A percentile compares a stretch with the other conserved stretches of the same genome.
Conservation (phyloP, 2,329 filamentous ascomycete genomes). For the Phialophora verrucosa region DNA sequence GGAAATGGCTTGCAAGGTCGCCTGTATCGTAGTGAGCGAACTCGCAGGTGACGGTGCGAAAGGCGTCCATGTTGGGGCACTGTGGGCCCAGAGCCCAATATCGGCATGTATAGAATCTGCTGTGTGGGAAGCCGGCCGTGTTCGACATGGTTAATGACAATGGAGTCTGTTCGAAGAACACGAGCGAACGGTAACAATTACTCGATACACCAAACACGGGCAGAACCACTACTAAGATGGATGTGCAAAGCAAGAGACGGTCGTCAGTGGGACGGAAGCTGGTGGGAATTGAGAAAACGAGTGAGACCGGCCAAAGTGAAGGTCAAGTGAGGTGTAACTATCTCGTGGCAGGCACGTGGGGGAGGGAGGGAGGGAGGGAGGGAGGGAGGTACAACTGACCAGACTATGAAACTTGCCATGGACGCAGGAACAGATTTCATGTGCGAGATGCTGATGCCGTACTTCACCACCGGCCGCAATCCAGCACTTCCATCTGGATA, state of each 20-base stretch:
- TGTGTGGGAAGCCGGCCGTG: background rate
- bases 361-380: background rate
- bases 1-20: slow-evolving; percentile 24
- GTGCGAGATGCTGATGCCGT: background rate
- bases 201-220: background rate
- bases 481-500: slow-evolving; percentile 1
- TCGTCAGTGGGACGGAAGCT: too few species aligned
- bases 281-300: background rate
- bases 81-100: slow-evolving; percentile 38
- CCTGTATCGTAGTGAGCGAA: slow-evolving; percentile 39
- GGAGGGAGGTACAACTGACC: too few species aligned
- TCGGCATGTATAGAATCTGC: slow-evolving; percentile 32
- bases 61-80: slow-evolving; percentile 34
- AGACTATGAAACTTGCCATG: background rate
- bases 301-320: background rate
- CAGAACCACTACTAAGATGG: background rate
- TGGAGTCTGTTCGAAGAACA: background rate
- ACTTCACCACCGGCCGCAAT: background rate
- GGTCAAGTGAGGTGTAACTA: background rate
- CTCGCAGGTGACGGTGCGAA: slow-evolving; percentile 22
- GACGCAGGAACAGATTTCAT: background rate
- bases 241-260: background rate
- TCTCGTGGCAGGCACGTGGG: background rate
- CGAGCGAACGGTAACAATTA: background rate
- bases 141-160: background rate